phyloP scores from a whole-genome alignment of 2,329 filamentous ascomycete genomes.

The Fusarium praegraminearum region DNA sequence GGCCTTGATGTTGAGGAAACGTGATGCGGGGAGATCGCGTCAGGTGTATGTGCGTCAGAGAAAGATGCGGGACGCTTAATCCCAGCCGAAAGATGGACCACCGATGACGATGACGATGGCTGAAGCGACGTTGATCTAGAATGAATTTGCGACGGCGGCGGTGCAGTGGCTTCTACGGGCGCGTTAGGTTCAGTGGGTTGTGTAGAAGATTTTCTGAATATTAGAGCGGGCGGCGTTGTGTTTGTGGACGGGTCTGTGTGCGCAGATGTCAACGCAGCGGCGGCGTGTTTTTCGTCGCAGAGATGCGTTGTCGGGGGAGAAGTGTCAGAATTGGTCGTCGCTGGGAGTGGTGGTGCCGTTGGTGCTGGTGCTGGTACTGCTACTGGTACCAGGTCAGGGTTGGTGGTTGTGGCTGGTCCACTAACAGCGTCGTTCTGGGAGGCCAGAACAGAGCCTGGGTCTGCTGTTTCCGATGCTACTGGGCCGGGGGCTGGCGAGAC shows the following conservation, averaged over 20 bases:
- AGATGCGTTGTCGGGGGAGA: conserved; percentile 47
- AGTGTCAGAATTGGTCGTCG: conserved; percentile 39
- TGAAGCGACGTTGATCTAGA: conserved; percentile 53
- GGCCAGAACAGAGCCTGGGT: conserved; percentile 25
- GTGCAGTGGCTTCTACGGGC: conserved; percentile 29
- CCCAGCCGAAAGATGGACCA: conserved; percentile 41
- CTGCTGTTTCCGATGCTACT: conserved; percentile 29
- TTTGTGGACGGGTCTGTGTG: conserved; percentile 28
- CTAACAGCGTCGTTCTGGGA: conserved; percentile 24
- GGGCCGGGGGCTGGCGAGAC: conserved; percentile 39
- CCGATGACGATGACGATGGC: conserved; percentile 47
- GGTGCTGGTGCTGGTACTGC: conserved; percentile 21
- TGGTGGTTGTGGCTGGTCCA: conserved; percentile 33
- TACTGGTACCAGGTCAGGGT: conserved; percentile 28
- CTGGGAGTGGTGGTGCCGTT: conserved; percentile 24
- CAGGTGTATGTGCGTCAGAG: conserved; percentile 45
- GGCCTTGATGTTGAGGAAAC: conserved; percentile 48
- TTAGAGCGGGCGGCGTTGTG: conserved; percentile 19
- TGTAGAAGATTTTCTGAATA: conserved; percentile 20
- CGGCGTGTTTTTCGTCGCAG: conserved; percentile 46
- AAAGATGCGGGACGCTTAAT: conserved; percentile 45
- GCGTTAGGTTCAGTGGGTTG: conserved; percentile 26
- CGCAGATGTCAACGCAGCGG: conserved; percentile 33
- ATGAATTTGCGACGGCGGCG: conserved; percentile 47
- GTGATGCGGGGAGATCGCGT: conserved; percentile 44